Percentiles rank a stretch among this genome's conserved stretches.
These are phyloP conservation scores for Phytophthora tubulina DNA, from an alignment of 352 stramenopile species.

Conservation along the genomic window DNA sequence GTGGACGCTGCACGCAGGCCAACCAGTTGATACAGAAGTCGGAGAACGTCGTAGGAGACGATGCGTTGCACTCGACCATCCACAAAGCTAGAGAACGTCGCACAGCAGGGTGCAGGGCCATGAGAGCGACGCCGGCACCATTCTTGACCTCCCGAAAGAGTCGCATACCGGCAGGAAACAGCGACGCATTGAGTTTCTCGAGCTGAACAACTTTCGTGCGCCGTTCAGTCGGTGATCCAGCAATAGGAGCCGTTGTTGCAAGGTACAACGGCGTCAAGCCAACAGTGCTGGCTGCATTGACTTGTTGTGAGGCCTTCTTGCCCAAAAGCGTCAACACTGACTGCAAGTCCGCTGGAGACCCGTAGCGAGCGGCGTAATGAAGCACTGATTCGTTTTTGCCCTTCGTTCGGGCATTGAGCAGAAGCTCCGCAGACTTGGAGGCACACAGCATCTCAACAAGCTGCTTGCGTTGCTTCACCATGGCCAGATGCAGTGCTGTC, in stretches of 20 bases:
- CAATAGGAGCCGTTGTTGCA: conserved; percentile 24
- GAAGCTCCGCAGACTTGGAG: conserved; percentile 17
- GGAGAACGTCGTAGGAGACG: conserved; percentile 21
- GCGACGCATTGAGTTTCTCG: conserved; percentile 27
- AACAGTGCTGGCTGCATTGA: conserved; percentile 29
- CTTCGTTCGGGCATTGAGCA: conserved; percentile 35
- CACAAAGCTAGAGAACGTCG: conserved; percentile 33
- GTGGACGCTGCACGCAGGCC: conserved; percentile 38
- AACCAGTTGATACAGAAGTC: conserved; percentile 43
- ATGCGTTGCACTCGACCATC: conserved; percentile 26
- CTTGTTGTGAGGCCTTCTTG: conserved; percentile 10
- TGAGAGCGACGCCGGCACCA: conserved; percentile 3
- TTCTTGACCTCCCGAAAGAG: conserved; percentile 37
- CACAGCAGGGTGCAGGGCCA: conserved; percentile 29
- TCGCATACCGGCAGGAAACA: conserved; percentile 21
- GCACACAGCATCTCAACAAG: conserved; percentile 35
- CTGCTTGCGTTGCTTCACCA: conserved; percentile 36
- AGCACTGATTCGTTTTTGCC: conserved; percentile 38
- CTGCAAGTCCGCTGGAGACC: conserved; percentile 29
- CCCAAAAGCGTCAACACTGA: conserved; percentile 27
- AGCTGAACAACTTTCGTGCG: conserved; percentile 30
- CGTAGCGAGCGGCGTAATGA: conserved; percentile 46
- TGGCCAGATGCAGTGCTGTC: conserved; percentile 45
- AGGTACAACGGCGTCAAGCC: conserved; percentile 43
- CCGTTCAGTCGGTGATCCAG: conserved; percentile 31